Conservation (phyloP, 2,329 filamentous ascomycete species). For the Monosporascus sp. region DNA sequence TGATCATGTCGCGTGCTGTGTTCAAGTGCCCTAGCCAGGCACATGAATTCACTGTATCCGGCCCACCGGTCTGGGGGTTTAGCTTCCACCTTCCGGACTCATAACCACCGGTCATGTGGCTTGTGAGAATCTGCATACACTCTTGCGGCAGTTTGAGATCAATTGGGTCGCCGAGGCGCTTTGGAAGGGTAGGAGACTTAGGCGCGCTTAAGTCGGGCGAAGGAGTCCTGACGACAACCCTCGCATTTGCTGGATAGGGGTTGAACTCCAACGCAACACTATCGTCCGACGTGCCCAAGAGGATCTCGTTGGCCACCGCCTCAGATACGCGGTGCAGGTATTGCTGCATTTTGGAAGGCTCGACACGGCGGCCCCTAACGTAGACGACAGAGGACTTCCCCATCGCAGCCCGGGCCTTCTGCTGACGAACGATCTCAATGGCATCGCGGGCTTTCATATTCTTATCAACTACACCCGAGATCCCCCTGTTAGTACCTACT, state of each 20-base stretch:
- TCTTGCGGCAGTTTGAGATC: conserved; percentile 21
- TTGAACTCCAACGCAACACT: not conserved
- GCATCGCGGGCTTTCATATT: conserved; percentile 27
- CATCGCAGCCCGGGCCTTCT: conserved; percentile 21
- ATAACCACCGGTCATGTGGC: conserved; percentile 19
- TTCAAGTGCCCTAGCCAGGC: conserved; percentile 25
- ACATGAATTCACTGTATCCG: conserved; percentile 21
- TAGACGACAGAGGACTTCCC: conserved; percentile 25
- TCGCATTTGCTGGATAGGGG: conserved; percentile 3
- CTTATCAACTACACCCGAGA: conserved; percentile 18
- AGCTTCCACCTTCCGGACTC: conserved; percentile 20
- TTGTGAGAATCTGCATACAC: conserved; percentile 23
- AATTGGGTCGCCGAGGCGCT: conserved; percentile 19
- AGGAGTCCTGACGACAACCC: conserved; percentile 23
- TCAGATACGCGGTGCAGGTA: conserved; percentile 19
- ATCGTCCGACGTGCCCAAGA: not conserved
- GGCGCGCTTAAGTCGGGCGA: conserved; percentile 14
- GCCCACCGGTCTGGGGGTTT: conserved; percentile 7
- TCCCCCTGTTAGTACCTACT: not conserved
- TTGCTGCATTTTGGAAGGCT: conserved; percentile 23
- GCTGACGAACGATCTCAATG: conserved; percentile 27
- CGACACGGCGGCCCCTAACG: conserved; percentile 22
- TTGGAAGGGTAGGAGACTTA: conserved; percentile 14
- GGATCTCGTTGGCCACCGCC: conserved; percentile 22
- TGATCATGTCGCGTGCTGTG: conserved; percentile 23